Conservation (phyloP, 805 yeast species). For the Yamadazyma sp. region DNA sequence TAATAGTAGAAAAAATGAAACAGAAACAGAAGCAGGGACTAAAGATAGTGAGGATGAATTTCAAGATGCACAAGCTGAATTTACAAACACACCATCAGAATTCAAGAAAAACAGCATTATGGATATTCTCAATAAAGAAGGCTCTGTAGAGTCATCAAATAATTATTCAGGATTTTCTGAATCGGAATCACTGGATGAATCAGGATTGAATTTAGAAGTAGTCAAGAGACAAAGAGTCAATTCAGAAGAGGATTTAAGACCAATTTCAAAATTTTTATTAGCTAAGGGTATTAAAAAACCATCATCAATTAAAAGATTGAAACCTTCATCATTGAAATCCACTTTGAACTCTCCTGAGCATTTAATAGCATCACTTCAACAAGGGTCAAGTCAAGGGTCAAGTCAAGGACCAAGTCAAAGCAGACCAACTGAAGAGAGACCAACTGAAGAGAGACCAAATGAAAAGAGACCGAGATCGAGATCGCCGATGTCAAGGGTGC, state of each 20-base stretch:
- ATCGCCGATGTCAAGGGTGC: too few relatives aligned
- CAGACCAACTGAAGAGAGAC: neutral
- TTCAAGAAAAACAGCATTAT: neutral
- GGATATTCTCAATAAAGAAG: neutral
- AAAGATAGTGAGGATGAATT: neutral
- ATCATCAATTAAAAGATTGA: too few relatives aligned
- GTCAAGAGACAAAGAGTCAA: conserved; percentile 2
- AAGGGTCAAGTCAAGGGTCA: neutral
- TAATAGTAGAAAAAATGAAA: too few relatives aligned
- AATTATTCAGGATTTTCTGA: conserved; percentile 1
- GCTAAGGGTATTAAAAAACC: too few relatives aligned
- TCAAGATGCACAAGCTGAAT: conserved; percentile 1
- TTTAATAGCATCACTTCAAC: neutral
- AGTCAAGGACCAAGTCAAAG: neutral
- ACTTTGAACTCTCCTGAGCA: too few relatives aligned
- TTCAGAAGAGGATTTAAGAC: neutral
- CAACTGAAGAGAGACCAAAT: neutral
- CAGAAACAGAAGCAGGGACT: neutral
- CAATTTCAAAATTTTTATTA: conserved; percentile 4
- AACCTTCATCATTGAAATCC: too few relatives aligned
- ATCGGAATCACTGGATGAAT: conserved; percentile 8
- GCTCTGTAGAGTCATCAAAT: neutral
- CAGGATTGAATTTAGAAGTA: conserved; percentile 5
- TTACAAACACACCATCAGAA: neutral
- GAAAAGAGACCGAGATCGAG: too few relatives aligned